Conservation (phyloP, 2,329 filamentous ascomycete species). For the Aspergillus caelatus region DNA sequence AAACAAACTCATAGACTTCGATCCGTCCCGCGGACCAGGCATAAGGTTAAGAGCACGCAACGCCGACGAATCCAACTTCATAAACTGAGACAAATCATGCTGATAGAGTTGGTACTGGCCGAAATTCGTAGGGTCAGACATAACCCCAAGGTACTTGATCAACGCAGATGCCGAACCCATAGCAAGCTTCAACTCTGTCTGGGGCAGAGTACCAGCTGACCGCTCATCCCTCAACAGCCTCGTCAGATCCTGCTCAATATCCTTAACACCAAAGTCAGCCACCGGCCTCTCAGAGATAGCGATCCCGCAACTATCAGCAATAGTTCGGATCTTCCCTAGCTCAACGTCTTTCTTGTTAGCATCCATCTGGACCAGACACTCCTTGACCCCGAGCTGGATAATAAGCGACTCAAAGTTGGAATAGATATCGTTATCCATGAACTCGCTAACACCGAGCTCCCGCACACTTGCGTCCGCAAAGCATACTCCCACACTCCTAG, state of each 20-base stretch:
- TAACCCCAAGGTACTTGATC: constrained; percentile 89
- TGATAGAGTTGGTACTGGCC: constrained; percentile 97
- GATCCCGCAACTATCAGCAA: constrained; percentile 89
- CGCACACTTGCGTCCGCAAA: constrained; percentile 97
- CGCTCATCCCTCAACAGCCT: constrained; percentile 85
- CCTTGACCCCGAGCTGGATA: constrained; percentile 93
- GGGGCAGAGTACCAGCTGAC: constrained; percentile 74
- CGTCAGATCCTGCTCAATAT: constrained; percentile 94
- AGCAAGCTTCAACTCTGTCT: constrained; percentile 90
- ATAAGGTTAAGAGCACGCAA: constrained; percentile 94
- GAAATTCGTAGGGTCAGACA: constrained; percentile 92
- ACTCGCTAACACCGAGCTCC: constrained; percentile 95
- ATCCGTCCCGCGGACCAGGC: constrained; percentile 89
- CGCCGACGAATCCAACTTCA: constrained; percentile 96
- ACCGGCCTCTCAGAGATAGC: constrained; percentile 79
- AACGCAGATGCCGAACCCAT: constrained; percentile 93
- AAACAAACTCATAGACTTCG: constrained; percentile 97
- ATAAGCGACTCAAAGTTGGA: constrained; percentile 96
- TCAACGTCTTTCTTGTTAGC: constrained; percentile 82
- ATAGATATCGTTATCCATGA: constrained; percentile 97
- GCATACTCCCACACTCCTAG: constrained; percentile 86
- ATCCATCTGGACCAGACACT: constrained; percentile 85
- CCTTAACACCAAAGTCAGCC: constrained; percentile 80
- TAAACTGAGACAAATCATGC: constrained; percentile 93
- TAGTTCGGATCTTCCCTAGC: constrained; percentile 80